Conservation (phyloP, 2,329 filamentous ascomycete genomes). For the Penicillium decumbens region DNA sequence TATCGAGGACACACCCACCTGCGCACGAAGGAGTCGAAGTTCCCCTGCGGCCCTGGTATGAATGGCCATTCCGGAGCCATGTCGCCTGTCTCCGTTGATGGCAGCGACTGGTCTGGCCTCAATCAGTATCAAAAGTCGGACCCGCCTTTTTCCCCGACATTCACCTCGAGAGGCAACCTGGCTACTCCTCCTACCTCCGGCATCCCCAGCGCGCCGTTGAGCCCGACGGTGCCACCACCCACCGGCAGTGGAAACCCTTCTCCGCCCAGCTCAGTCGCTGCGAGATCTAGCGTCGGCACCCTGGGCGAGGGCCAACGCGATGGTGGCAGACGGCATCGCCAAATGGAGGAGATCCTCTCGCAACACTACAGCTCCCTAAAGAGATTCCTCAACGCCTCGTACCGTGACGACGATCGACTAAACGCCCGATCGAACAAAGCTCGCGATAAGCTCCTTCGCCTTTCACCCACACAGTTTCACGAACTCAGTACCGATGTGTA, state of each 20-base stretch:
- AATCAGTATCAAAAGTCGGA: conserved; percentile 58
- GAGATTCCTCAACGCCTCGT: conserved; percentile 65
- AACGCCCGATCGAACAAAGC: conserved; percentile 79
- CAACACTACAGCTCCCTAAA: conserved; percentile 80
- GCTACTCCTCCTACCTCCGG: conserved; percentile 67
- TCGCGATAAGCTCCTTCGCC: conserved; percentile 84
- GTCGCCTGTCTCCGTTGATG: conserved; percentile 75
- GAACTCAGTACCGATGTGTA: conserved; percentile 97
- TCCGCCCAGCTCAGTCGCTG: conserved; percentile 78
- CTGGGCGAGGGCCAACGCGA: conserved; percentile 58
- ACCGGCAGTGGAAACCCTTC: conserved; percentile 57
- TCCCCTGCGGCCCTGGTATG: conserved; percentile 48
- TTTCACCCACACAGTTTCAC: conserved; percentile 90
- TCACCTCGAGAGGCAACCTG: conserved; percentile 50
- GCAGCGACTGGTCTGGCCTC: conserved; percentile 74
- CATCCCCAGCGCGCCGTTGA: conserved; percentile 51
- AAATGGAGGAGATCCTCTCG: conserved; percentile 64
- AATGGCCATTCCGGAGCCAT: conserved; percentile 70
- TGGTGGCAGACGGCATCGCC: conserved; percentile 51
- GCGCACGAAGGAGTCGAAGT: conserved; percentile 5
- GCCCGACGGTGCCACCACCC: conserved; percentile 50
- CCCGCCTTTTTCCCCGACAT: conserved; percentile 43
- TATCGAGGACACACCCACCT: not conserved
- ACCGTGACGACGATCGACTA: conserved; percentile 71
- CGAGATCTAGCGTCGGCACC: conserved; percentile 70